Evolutionary conservation across 805 yeast genomes (phyloP), one percentile per base, ranked within the genome.

Genomic region (Wickerhamiella bombiphila): DNA sequence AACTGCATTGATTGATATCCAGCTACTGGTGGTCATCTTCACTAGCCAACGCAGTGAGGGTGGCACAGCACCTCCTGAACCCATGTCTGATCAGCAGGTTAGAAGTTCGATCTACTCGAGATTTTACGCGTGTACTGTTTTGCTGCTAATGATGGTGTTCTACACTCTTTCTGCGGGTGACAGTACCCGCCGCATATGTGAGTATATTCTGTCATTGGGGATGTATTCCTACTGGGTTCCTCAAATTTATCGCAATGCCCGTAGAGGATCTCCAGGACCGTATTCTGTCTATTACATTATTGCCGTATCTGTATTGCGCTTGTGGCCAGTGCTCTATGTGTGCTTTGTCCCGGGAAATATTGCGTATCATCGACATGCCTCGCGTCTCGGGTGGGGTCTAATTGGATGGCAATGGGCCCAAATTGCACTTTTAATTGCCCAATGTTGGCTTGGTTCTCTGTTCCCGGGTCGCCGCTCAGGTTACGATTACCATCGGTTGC

Each of bases 221-320:
- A 48, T 77, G 21, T 79, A 74, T 54, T 79, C 93, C 1, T 76
- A 70, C 47, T 85, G 95, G 95, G 47, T 80, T 13, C 95, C 96
- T 1, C 97, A 86, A 56, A 76, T 81, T 31, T 75, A 74, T 48
- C 66, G 95, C 53, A 82, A 83, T 53, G 70, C 76, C 2, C 54
- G 75, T 21, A 67, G 81, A 37, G 88, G 86, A 16, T 65, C 74
- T 39, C 65, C 82, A 39, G 65, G 70, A 39, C 39, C 43, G 15
- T 72, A 83, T 44, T 58, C 66, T 26, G 80, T 93, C 86, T 72
- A 69, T 43, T 86, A 80, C 48, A 69, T 83, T n/a, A 19, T 76
- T 7, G 80, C 85, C 0, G 72, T 80, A 0, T 70, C 83, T 0
- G 28, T 72, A 2, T 56, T 80, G 6, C 61, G 94, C 43, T 50